Evolutionary conservation across 176 grass and related monocot species (phyloP).

Genomic region (Hordeum vulgare): MorexV3_pseudomolecules_assembly NC_058519.1:95306137-95306636

Average conservation of each 20-base stretch:
- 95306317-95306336: background rate
- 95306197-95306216: background rate
- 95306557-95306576: no score
- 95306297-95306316: background rate
- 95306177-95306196: background rate
- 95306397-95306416: background rate
- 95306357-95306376: background rate
- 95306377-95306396: background rate
- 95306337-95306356: background rate
- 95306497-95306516: no score
- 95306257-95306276: background rate
- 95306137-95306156: background rate
- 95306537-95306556: no score
- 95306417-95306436: background rate
- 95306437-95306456: background rate
- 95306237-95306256: background rate
- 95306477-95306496: no score
- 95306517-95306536: no score
- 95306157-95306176: background rate
- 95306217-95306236: background rate
- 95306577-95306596: background rate
- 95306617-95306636: background rate
- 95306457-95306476: background rate
- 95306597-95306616: background rate
- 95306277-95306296: background rate